A percentile compares a stretch with the other conserved stretches of the same genome.
Conservation (phyloP, 1,284 basidiomycete species). For the Hymenochaete sp. region DNA sequence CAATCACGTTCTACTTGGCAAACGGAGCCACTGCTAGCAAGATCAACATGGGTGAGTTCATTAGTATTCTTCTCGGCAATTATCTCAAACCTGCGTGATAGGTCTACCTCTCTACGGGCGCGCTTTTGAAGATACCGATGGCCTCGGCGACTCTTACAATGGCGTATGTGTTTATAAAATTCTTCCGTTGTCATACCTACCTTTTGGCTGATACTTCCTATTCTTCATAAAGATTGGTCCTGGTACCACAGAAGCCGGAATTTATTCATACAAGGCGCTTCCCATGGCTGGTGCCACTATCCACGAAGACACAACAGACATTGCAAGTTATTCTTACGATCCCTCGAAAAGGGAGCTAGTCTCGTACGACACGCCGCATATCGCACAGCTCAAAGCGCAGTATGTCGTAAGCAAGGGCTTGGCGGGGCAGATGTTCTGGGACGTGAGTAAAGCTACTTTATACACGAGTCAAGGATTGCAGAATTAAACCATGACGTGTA, state of each 20-base stretch:
- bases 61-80: neutral
- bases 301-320: conserved; percentile 62
- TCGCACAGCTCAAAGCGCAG: conserved; percentile 65
- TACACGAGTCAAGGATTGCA: neutral
- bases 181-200: neutral
- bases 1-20: conserved; percentile 56
- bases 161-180: conserved; percentile 39
- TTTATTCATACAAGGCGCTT: conserved; percentile 71
- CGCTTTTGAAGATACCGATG: conserved; percentile 72
- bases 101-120: conserved; percentile 82
- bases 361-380: conserved; percentile 75
- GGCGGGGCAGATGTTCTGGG: conserved; percentile 79
- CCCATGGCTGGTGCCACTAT: conserved; percentile 61
- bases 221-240: conserved; percentile 53
- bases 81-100: conserved; percentile 21
- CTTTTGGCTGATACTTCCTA: neutral
- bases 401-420: conserved; percentile 62
- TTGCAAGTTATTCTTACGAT: conserved; percentile 78
- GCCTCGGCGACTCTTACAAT: conserved; percentile 66
- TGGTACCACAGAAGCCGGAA: conserved; percentile 59
- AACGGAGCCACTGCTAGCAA: conserved; percentile 67
- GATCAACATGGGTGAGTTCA: conserved; percentile 60
- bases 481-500: conserved; percentile 2
- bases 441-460: conserved; percentile 33
- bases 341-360: conserved; percentile 53